These are phyloP conservation scores for Thraustochytrium sp. DNA, from an alignment of 352 stramenopile species.

Conservation along the genomic window DNA sequence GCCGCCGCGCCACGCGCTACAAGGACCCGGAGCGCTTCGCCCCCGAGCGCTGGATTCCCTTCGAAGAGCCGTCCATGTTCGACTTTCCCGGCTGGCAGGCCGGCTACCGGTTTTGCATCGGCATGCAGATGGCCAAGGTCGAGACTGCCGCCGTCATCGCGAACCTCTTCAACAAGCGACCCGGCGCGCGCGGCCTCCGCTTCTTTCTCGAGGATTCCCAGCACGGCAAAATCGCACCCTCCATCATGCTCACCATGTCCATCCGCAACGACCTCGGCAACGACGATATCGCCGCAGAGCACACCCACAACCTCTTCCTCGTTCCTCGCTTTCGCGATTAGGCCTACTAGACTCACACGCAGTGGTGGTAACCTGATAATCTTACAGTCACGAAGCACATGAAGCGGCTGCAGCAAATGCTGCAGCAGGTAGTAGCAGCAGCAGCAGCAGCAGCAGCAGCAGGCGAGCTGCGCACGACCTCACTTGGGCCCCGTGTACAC, in stretches of 20 bases:
- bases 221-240: not conserved
- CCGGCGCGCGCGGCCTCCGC: not conserved
- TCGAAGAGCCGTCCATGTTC: constrained; percentile 39
- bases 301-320: not conserved
- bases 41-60: constrained; percentile 40
- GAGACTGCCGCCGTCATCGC: not conserved
- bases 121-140: constrained; percentile 42
- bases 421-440: not conserved
- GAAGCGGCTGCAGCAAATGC: not conserved
- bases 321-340: not conserved
- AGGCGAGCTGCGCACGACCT: not conserved
- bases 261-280: not conserved
- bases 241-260: not conserved
- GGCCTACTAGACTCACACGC: too few species aligned
- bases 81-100: constrained; percentile 45
- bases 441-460: not conserved
- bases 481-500: not conserved
- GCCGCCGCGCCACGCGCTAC: not conserved
- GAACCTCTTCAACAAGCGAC: not conserved
- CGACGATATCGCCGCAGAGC: not conserved
- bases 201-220: not conserved
- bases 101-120: constrained; percentile 34
- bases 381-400: too few species aligned
- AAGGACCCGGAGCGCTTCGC: not conserved
- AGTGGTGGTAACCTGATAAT: too few species aligned